Base-by-base conservation (phyloP, 768 basidiomycete species). In the Lentinula boryana region DNA sequence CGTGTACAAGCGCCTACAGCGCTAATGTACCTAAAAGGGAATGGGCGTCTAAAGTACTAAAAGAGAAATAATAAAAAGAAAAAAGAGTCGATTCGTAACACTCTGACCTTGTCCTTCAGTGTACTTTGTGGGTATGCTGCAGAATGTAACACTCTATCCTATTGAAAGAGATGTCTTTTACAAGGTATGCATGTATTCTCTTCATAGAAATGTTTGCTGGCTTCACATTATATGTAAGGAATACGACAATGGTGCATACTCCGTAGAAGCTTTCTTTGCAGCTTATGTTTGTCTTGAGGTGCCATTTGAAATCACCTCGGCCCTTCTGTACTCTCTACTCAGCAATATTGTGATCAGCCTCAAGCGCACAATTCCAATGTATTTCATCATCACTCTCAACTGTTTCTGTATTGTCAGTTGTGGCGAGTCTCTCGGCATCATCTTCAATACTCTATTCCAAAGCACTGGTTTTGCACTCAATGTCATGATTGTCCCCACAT, bases 41-140 rank as follows among this genome's bases (percentile, higher is more conserved):
- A n/a, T n/a, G n/a, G n/a, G n/a, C n/a, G n/a, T n/a, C n/a, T n/a
- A n/a, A n/a, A n/a, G n/a, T n/a, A n/a, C n/a, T n/a, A n/a, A n/a
- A n/a, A n/a, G n/a, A n/a, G n/a, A n/a, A n/a, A n/a, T n/a, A n/a
- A n/a, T n/a, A n/a, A n/a, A n/a, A n/a, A n/a, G n/a, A n/a, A n/a
- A n/a, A n/a, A n/a, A n/a, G n/a, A n/a, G n/a, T n/a, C n/a, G n/a
- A n/a, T n/a, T n/a, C n/a, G n/a, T n/a, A n/a, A n/a, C n/a, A n/a
- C n/a, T n/a, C n/a, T 21, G 27, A 56, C 0, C 4, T 4, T 32
- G 18, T 36, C 15, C 27, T 27, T 27, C 31, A 62, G 62, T 62
- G 32, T 62, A 62, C 23, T 62, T 62, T 27, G 62, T 62, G 16
- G 62, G 62, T n/a, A 62, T 62, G 62, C 57, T 62, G 32, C 56